Base-by-base conservation (phyloP, 352 stramenopile genomes). In the Phytophthora cactorum region DNA sequence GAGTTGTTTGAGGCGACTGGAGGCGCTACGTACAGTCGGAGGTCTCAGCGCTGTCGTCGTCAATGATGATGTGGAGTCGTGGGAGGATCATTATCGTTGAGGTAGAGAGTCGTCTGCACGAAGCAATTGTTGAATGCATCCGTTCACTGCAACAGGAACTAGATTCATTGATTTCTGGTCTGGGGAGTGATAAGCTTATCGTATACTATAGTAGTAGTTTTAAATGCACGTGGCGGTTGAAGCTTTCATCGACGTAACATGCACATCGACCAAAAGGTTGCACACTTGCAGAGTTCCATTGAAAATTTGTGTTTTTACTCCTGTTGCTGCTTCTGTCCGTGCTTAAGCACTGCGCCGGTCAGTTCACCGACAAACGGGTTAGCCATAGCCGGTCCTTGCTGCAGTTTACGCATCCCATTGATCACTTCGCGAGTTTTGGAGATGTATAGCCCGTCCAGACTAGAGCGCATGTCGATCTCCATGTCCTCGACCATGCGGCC, bases 401-500 rank as follows among this genome's bases (percentile, higher is more conserved):
- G 87, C 59, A 95, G 55, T 64, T 91, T 90, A 52, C 95, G 88
- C 78, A 98, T 97, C 50, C 80, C 90, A 63, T 97, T 97, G 49
- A 98, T 87, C 29, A 99, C 90, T 73, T 98, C 92, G 25, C 90
- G 82, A 15, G 96, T 99, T 75, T 98, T 98, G 66, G 97, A 93
- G 61, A 99, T 97, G 77, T 98, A 98, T 12, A 99, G 65, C 15
- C 79, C 82, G 67, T 98, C 93, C 27, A 98, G 86, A 65, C 92
- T 95, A 8, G 86, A 90, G 47, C 93, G 89, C 81, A 98, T 97
- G 38, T 98, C 93, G 63, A 92, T 97, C 79, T 99, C 95, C 89
- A 98, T 97, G 62, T 98, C 93, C 72, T 99, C 96, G 56, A 99
- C 95, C 83, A 98, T 94, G 55, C 90, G 88, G 27, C 96, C 96